A percentile compares a stretch with the other conserved stretches of the same genome.
phyloP scores from a whole-genome alignment of 2,329 filamentous ascomycete species.

The Xylariaceae sp. region DNA sequence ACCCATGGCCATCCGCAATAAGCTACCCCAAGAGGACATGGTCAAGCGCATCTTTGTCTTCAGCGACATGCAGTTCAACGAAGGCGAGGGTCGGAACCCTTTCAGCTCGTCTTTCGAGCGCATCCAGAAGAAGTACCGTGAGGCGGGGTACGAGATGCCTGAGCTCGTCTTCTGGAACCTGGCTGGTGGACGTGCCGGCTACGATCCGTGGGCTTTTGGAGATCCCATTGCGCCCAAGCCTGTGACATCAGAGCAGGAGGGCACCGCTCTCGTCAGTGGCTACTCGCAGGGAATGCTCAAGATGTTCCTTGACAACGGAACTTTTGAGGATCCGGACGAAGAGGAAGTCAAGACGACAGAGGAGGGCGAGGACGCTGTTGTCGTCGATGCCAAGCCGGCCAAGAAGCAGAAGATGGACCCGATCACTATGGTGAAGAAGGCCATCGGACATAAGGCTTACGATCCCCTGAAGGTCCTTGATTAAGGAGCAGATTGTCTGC shows the following conservation, averaged over 20 bases:
- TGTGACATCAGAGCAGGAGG: conserved; percentile 39
- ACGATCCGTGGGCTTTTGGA: conserved; percentile 6
- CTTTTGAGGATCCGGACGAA: conserved; percentile 39
- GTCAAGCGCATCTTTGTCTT: conserved; percentile 59
- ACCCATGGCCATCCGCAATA: conserved; percentile 47
- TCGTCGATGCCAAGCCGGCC: conserved; percentile 28
- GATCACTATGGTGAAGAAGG: conserved; percentile 42
- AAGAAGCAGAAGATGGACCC: conserved; percentile 43
- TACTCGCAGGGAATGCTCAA: conserved; percentile 57
- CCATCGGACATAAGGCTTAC: conserved; percentile 51
- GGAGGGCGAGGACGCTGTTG: conserved; percentile 35
- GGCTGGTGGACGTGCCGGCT: conserved; percentile 36
- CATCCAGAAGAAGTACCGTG: conserved; percentile 41
- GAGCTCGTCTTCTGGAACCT: conserved; percentile 60
- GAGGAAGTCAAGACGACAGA: conserved; percentile 30
- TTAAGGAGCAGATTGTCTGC: conserved; percentile 26
- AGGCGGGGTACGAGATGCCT: conserved; percentile 54
- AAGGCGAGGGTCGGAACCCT: conserved; percentile 19
- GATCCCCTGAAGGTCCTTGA: conserved; percentile 53
- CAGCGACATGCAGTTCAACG: conserved; percentile 58
- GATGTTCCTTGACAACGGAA: conserved; percentile 49
- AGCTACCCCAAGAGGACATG: conserved; percentile 53
- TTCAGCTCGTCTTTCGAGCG: conserved; percentile 48
- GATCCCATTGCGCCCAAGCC: conserved; percentile 44
- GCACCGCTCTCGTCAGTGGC: conserved; percentile 49